Evolutionary conservation across 164 flowering plant species (phyloP), one percentile per base, ranked within the genome.

Genomic region (Pachysandra terminalis): DNA sequence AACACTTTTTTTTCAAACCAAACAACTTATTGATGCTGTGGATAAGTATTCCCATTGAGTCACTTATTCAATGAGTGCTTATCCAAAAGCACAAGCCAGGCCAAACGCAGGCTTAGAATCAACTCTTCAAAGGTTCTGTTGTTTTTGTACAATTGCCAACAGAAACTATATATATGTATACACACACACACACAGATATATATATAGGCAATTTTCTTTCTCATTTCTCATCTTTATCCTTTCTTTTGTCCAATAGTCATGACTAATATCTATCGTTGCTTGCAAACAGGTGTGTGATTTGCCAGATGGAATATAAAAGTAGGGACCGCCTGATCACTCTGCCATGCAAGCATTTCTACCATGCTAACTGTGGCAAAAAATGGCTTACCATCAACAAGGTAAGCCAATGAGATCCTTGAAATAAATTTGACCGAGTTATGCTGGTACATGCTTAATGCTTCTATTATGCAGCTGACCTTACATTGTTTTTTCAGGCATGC

Each of bases 371-470:
- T 63, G 87, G 88, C 28, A 65, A 79, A 52, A 84, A 74, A 81
- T 91, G 98, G 98, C 96, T 94, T 52, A 80, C 87, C 80, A 91
- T 93, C 73, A 93, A 91, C 68, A 93, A 93, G 90, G 98, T 89
- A 68, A 77, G 74, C 64, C 19, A 2, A 52, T 40, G 5, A 27
- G 5, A 41, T n/a, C 35, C 3, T 40, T 22, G 10, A 15, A 45
- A 10, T 45, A 45, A 45, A 45, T 45, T 45, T 45, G 16, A 12
- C 51, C 10, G 1, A 1, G 17, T 3, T 32, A 5, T 60, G n/a
- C 51, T 19, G 0, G 22, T 35, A 59, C 14, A 22, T 14, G 35
- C 14, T 67, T 67, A 25, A 15, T 45, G 51, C 51, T 45, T 45
- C 54, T 49, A n/a, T 24, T 37, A 24, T 28, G 17, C 37, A 23